Base-by-base conservation (phyloP, 305 asterid species). In the Fraxinus nigra region DNA sequence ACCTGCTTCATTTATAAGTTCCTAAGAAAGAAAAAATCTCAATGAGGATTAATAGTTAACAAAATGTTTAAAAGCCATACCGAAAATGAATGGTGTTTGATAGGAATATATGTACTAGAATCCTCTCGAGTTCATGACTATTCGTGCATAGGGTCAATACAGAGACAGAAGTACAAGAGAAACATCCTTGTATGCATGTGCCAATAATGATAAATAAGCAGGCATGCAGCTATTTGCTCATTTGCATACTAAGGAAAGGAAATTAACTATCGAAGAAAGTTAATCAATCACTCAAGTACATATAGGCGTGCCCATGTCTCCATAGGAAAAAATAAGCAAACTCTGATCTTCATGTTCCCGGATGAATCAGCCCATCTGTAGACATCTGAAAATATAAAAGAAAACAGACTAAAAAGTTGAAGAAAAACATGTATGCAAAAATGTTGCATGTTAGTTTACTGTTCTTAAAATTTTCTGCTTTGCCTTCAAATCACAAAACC, bases 271-370 rank as follows among this genome's bases (percentile, higher is more conserved):
- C 20, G 22, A 51, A 69, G 11, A 69, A 84, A 59, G 40, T 33
- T 30, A 61, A 86, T 76, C 81, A 83, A 81, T 77, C 46, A 73
- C 24, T 51, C 35, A 83, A 84, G 86, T 92, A 96, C 99, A 81
- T 86, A 90, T 85, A 96, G 88, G 13, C 89, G 94, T 32, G 87
- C 32, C 99, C 99, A 96, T 28, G 97, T 94, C 89, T 90, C 98
- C 79, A 93, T 72, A 38, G 99, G 98, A 78, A 96, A 96, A 89
- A 82, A 96, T 89, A 94, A 88, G 92, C 98, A 94, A 84, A 92
- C 95, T 82, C 98, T 88, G 87, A 91, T 91, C 86, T 78, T 89
- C 98, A 96, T 92, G 84, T 92, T 89, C 86, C 94, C 95, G 3
- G 92, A 87, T 79, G 81, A 84, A 79, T 92, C 98, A 81, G 95